These are phyloP conservation scores for Macadamia tetraphylla DNA, from an alignment of 164 flowering plant species.

Conservation along the genomic window DNA sequence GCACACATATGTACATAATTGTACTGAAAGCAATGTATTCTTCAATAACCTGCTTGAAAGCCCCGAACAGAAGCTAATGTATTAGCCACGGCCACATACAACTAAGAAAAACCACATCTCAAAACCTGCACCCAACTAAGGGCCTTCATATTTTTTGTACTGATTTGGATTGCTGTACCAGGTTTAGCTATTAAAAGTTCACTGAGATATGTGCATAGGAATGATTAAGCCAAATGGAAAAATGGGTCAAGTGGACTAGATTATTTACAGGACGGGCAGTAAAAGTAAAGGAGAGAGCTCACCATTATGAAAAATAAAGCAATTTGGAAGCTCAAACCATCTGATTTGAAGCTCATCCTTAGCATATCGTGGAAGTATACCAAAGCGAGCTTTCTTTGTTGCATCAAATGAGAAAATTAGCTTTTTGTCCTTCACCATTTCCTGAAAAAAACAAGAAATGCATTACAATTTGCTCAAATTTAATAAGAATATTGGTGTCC, in stretches of 20 bases:
- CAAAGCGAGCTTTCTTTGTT: slow-evolving; percentile 84
- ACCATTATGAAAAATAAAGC: slow-evolving; percentile 98
- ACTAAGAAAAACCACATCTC: too few species aligned
- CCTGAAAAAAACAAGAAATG: slow-evolving; percentile 38
- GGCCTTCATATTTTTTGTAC: not conserved
- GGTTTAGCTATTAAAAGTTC: not conserved
- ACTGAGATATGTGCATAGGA: not conserved
- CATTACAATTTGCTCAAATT: not conserved
- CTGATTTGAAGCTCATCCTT: slow-evolving; percentile 71
- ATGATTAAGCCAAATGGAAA: not conserved
- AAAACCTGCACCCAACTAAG: not conserved
- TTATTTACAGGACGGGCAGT: not conserved
- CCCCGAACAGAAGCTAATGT: too few species aligned
- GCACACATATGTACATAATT: too few species aligned
- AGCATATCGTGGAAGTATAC: slow-evolving; percentile 93
- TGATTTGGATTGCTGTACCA: not conserved
- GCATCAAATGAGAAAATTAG: slow-evolving; percentile 66
- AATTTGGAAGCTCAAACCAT: slow-evolving; percentile 99
- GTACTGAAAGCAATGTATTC: too few species aligned
- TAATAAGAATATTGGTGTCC: not conserved
- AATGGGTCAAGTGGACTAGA: not conserved
- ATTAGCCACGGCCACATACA: too few species aligned
- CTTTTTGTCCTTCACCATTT: slow-evolving; percentile 82
- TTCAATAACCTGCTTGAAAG: too few species aligned
- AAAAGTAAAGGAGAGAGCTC: slow-evolving; percentile 8